phyloP scores from a whole-genome alignment of 139 green algal genomes.

The Desmodesmus armatus region DNA sequence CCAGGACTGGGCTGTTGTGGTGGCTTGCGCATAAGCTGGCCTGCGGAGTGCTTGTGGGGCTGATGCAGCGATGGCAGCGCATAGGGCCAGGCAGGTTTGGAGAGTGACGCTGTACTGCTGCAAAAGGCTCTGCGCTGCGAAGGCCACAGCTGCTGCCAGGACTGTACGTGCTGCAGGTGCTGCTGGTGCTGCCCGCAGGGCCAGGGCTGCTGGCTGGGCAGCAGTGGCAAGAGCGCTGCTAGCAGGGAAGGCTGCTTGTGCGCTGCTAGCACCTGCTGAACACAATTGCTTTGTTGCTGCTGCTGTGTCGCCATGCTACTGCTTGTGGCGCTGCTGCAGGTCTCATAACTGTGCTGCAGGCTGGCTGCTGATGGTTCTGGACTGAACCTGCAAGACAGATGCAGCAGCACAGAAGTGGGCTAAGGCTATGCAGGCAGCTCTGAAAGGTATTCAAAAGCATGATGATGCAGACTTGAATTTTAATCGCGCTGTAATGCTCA shows the following conservation, averaged over 20 bases:
- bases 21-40: not conserved
- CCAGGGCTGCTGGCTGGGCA: not conserved
- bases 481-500: no score
- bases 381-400: not conserved
- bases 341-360: not conserved
- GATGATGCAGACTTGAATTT: no score
- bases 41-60: not conserved
- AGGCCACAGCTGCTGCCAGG: not conserved
- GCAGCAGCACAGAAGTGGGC: no score
- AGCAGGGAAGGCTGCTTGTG: not conserved
- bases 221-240: no score
- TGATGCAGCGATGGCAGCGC: no score
- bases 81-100: no score
- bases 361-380: not conserved
- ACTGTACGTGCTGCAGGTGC: not conserved
- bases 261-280: not conserved
- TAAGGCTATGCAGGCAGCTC: no score
- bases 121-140: not conserved
- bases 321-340: not conserved
- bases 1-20: not conserved
- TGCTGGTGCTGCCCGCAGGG: not conserved
- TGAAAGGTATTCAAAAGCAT: no score
- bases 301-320: constrained; percentile 21
- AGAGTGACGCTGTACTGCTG: not conserved
- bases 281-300: not conserved